phyloP scores from a whole-genome alignment of 176 grass and related monocot genomes.

The Dactylis glomerata region DNA sequence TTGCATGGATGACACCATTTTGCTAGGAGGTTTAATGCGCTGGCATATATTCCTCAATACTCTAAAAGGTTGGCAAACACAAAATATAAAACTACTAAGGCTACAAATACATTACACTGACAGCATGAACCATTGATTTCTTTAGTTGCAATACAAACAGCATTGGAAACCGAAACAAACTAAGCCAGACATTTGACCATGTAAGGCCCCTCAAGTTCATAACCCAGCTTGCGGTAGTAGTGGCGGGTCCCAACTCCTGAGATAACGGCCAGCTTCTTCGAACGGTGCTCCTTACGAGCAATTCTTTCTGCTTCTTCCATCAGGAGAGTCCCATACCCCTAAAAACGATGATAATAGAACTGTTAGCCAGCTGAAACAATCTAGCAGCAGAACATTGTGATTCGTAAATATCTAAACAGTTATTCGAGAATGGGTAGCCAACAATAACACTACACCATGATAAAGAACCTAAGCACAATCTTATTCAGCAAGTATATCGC shows the following conservation, averaged over 20 bases:
- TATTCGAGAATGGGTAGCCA: background rate
- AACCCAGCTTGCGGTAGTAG: constrained; percentile 91
- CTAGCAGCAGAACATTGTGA: too few species aligned
- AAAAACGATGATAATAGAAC: background rate
- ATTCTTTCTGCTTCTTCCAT: constrained; percentile 99
- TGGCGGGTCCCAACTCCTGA: constrained; percentile 94
- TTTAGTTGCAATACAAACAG: background rate
- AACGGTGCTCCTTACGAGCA: constrained; percentile 73
- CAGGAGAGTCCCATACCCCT: constrained; percentile 90
- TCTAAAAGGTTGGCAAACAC: background rate
- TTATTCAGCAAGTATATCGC: background rate
- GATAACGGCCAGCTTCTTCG: constrained; percentile 81
- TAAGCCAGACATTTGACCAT: constrained; percentile 74
- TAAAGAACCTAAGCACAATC: background rate
- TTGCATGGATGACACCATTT: background rate
- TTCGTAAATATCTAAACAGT: background rate
- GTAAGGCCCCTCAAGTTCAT: constrained; percentile 92
- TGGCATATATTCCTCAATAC: background rate
- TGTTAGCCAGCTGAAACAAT: background rate
- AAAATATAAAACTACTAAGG: too few species aligned
- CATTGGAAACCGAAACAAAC: background rate
- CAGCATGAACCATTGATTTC: background rate
- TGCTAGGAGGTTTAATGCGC: too few species aligned
- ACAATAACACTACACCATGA: background rate
- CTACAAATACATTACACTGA: constrained; percentile 2